Evolutionary conservation across 2,329 filamentous ascomycete species (phyloP).

Genomic region (Macrophomina pseudophaseolina): DNA sequence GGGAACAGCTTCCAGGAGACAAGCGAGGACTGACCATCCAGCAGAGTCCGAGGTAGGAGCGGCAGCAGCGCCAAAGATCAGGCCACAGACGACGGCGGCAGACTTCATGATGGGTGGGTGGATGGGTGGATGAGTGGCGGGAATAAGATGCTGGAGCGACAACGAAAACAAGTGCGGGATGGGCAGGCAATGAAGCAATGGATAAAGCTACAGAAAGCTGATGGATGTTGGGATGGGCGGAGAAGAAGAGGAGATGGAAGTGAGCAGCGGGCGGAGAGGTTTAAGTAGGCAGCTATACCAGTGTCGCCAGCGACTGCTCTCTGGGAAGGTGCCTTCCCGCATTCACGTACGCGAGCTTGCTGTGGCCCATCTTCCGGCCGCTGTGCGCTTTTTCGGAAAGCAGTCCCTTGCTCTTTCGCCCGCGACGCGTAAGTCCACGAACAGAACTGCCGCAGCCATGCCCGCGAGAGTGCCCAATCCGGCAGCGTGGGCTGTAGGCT

Average conservation of each 20-base stretch:
- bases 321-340: neutral
- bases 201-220: slow-evolving; percentile 4
- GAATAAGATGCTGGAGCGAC: neutral
- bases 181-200: slow-evolving; percentile 21
- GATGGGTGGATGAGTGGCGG: neutral
- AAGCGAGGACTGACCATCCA: neutral
- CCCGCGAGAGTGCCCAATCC: neutral
- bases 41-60: neutral
- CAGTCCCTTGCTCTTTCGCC: neutral
- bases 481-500: neutral
- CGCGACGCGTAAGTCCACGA: neutral
- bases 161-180: slow-evolving; percentile 11
- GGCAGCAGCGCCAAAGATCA: slow-evolving; percentile 6
- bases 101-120: slow-evolving; percentile 12
- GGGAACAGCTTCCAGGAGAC: neutral
- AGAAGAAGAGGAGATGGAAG: slow-evolving; percentile 9
- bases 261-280: neutral
- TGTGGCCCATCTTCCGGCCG: neutral
- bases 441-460: neutral
- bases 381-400: neutral
- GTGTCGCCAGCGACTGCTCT: neutral
- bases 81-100: neutral
- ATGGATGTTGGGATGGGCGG: slow-evolving; percentile 10
- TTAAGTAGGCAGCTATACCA: slow-evolving; percentile 4
- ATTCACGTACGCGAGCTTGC: neutral